Base-by-base conservation (phyloP, 2,329 filamentous ascomycete genomes). In the Neonectria magnoliae region DNA sequence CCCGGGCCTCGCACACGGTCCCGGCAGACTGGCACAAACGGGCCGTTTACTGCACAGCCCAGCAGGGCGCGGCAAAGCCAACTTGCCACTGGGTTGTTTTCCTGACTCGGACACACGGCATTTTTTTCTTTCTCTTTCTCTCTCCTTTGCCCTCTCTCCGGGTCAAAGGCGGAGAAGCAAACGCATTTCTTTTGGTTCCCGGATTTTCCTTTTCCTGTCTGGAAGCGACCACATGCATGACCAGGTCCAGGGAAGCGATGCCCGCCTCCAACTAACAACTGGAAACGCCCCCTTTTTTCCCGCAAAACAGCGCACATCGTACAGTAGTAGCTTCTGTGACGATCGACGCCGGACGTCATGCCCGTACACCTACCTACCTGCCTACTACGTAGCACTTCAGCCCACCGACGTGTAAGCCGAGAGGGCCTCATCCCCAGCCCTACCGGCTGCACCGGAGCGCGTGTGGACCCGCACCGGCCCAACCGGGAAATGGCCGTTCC, bases 381-480 rank as follows among this genome's bases (percentile, higher is more conserved):
- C 9, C 10, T 33, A 13, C 31, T 33, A 33, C 4, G 31, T 29
- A 29, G 29, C 10, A 29, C 29, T 29, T 29, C 25, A 25, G 25
- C 25, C 25, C 25, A 25, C 25, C 25, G 5, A 25, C 25, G 25
- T 6, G 25, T 25, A 5, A 14, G 33, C 36, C 36, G 36, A 38
- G 36, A 38, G 36, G 36, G 38, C 38, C n/a, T 42, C 38, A 42
- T 42, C 38, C 8, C 44, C 63, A 66, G 64, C 64, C 64, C 64
- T 66, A 66, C 61, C 64, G 60, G 60, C 60, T 60, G 56, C 56
- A 53, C 44, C 60, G 60, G 64, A 60, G 53, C 41, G 51, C 38
- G 57, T 55, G 29, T 50, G 38, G 54, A 51, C 22, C 47, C 47
- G 38, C 53, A 25, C 44, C 48, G 56, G 50, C 29, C 33, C 44